Conservation (phyloP, 1,284 basidiomycete species). For the Garcileccinum viscosum region DNA sequence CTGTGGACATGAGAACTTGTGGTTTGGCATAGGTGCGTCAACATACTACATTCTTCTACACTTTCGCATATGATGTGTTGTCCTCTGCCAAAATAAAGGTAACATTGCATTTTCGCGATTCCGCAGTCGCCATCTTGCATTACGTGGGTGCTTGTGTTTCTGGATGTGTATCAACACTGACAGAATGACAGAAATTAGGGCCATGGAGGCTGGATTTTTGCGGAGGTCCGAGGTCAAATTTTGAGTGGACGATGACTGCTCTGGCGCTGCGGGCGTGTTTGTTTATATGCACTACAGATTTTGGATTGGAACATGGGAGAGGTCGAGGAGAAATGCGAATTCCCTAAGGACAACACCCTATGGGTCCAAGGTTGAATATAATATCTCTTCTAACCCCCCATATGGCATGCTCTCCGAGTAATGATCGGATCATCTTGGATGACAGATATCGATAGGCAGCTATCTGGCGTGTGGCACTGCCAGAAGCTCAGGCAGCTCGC, state of each 20-base stretch:
- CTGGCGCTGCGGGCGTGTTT: neutral
- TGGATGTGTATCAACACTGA: constrained; percentile 1
- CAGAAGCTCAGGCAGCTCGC: neutral
- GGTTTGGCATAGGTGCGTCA: constrained; percentile 42
- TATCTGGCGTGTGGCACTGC: neutral
- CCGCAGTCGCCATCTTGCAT: constrained; percentile 43
- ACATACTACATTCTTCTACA: neutral
- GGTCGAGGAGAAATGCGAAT: neutral
- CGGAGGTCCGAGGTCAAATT: constrained; percentile 28
- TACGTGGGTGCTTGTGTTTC: constrained; percentile 36
- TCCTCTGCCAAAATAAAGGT: constrained; percentile 27
- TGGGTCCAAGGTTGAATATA: neutral
- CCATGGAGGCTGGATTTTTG: constrained; percentile 38
- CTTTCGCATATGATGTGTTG: neutral
- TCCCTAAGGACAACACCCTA: neutral
- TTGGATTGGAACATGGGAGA: neutral
- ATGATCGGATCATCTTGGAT: too few species aligned
- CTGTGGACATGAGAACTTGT: constrained; percentile 39
- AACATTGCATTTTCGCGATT: constrained; percentile 42
- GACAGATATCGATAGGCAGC: neutral
- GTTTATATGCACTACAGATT: neutral
- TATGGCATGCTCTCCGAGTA: too few species aligned
- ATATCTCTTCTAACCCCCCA: too few species aligned
- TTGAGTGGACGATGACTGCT: constrained; percentile 11
- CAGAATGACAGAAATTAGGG: constrained; percentile 36